Evolutionary conservation across 805 yeast species (phyloP), one percentile per base, ranked within the genome.

Genomic region (Metschnikowia cerradonensis): DNA sequence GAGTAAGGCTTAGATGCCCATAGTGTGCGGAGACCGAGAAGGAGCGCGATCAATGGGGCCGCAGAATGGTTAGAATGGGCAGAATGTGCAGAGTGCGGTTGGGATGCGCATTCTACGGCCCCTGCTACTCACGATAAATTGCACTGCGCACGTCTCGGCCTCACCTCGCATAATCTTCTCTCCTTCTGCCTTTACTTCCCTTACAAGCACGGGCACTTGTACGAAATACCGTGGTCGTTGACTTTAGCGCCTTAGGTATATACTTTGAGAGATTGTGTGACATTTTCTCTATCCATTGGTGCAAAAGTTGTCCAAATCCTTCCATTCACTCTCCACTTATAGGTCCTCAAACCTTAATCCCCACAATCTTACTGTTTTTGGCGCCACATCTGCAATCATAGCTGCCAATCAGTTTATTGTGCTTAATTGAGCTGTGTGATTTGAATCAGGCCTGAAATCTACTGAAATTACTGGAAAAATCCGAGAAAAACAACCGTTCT

Each of bases 81-180:
- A 17, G 19, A 20, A 20, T 4, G 6, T 20, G 22, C 22, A 20
- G 22, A 20, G 22, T 20, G 22, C 22, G 22, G 22, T 22, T 22
- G 26, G 26, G 6, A 22, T 22, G 23, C 23, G 23, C 23, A 22
- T 22, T 22, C 2, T 22, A 22, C 23, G 23, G 23, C 23, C 23
- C 23, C 23, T 26, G 30, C 30, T 8, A 26, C 11, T 8, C 30
- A 26, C 30, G 4, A 26, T 26, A 15, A 42, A 40, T 38, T 39
- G 48, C 14, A 44, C 45, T 15, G 23, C 35, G 45, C 48, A 36
- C 45, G 48, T 23, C 45, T 15, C 36, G 31, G 41, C 26, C 30
- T 14, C 11, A 13, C 26, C 47, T 15, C 35, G 46, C 47, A 47
- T 31, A 41, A 23, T 47, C 39, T 42, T 42, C 38, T 42, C 45